Evolutionary conservation across 345 rosid genomes (phyloP).

Genomic region (Erucastrum elatum): DNA sequence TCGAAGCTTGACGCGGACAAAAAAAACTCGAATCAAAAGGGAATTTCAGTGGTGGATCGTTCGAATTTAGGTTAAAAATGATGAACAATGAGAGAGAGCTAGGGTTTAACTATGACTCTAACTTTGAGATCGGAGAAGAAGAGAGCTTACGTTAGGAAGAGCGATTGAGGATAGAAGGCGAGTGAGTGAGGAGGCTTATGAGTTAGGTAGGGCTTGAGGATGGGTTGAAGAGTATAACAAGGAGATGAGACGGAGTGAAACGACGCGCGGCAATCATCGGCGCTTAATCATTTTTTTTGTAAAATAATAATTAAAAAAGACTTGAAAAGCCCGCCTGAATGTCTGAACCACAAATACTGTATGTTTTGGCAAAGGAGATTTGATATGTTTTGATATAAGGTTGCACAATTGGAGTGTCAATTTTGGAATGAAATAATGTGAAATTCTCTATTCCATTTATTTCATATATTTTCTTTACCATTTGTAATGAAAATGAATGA

Average conservation of each 20-base stretch:
- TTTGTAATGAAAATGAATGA: not conserved
- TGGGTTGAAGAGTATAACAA: not conserved
- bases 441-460: not conserved
- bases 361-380: not conserved
- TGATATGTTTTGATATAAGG: not conserved
- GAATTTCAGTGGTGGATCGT: not conserved
- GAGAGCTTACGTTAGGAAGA: not conserved
- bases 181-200: not conserved
- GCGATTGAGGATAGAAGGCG: not conserved
- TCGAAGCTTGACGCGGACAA: not conserved
- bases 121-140: not conserved
- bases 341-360: not conserved
- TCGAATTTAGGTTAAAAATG: not conserved
- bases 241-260: not conserved
- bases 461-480: not conserved
- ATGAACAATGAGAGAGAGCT: not conserved
- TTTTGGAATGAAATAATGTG: not conserved
- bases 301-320: not conserved
- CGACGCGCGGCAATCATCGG: slow-evolving; percentile 5
- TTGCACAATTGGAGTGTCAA: not conserved
- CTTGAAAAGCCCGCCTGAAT: not conserved
- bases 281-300: not conserved
- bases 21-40: not conserved
- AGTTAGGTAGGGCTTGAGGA: not conserved
- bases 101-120: not conserved